Conservation (phyloP, 176 grass and related monocot species). For the Ensete ventricosum region DNA sequence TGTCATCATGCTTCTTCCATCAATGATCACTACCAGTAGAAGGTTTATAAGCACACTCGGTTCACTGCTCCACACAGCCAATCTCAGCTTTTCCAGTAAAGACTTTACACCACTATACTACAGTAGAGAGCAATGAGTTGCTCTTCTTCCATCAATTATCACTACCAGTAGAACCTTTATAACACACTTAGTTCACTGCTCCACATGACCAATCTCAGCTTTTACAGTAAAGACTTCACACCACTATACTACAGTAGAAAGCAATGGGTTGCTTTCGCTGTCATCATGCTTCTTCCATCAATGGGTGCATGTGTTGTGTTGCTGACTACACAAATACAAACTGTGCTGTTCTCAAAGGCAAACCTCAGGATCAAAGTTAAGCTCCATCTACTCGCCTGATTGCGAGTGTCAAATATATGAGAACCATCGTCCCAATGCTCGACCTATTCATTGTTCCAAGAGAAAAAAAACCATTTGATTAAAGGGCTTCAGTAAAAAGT, state of each 20-base stretch:
- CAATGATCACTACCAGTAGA: not conserved
- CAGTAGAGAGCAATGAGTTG: not conserved
- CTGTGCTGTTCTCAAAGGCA: too few species aligned
- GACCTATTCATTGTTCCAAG: conserved; percentile 37
- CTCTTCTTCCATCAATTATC: not conserved
- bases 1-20: not conserved
- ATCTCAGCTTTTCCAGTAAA: too few species aligned
- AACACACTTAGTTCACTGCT: not conserved
- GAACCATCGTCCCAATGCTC: conserved; percentile 76
- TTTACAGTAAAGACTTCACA: too few species aligned
- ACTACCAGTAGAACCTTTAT: not conserved
- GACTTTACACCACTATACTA: too few species aligned
- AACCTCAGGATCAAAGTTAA: not conserved
- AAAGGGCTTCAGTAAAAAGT: not conserved
- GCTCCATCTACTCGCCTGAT: conserved; percentile 45
- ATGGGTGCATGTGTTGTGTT: not conserved
- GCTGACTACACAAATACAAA: not conserved
- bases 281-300: not conserved
- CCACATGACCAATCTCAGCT: too few species aligned
- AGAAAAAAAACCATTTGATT: not conserved
- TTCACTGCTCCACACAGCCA: not conserved
- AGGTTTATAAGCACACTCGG: not conserved
- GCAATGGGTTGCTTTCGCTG: not conserved
- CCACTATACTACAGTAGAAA: too few species aligned
- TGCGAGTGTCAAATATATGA: conserved; percentile 92